Base-by-base conservation (phyloP, 805 yeast genomes). In the Hanseniaspora thailandica region DNA sequence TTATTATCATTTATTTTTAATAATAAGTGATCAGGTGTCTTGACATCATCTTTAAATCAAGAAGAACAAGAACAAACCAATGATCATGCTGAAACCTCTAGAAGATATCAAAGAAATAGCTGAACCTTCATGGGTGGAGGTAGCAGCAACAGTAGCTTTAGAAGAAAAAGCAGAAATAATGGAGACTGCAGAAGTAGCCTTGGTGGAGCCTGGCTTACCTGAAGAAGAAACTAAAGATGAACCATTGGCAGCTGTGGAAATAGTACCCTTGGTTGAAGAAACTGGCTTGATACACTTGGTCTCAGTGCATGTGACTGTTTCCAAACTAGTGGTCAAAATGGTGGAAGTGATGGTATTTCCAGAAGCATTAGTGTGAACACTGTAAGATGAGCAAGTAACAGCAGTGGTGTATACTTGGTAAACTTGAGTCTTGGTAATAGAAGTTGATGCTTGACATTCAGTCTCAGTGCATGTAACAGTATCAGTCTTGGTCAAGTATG, bases 231-330 rank as follows among this genome's bases (percentile, higher is more conserved):
- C 39, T n/a, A n/a, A 36, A 25, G 7, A 4, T 6, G 34, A 9
- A n/a, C 5, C n/a, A n/a, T n/a, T n/a, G n/a, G n/a, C n/a, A n/a
- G n/a, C n/a, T n/a, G n/a, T n/a, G n/a, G n/a, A n/a, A n/a, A n/a
- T n/a, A n/a, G n/a, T n/a, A n/a, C n/a, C n/a, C n/a, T n/a, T n/a
- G n/a, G n/a, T n/a, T n/a, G n/a, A n/a, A 31, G 4, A 13, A 3
- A 10, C 8, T 13, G 45, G 12, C 2, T n/a, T 7, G 7, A 43
- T 12, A 31, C 49, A 45, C 12, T 34, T 23, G 23, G 49, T 45
- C 23, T 45, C 49, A 23, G 49, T 45, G 15, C 49, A 45, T 15
- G 49, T 45, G 1, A 45, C 49, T 15, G 49, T 45, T 25, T 45
- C 23, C 20, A 45, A 45, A 10, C 26, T 45, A 17, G 47, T 45